Evolutionary conservation across 805 yeast species (phyloP), one percentile per base, ranked within the genome.

Genomic region (Candida tallmaniae): DNA sequence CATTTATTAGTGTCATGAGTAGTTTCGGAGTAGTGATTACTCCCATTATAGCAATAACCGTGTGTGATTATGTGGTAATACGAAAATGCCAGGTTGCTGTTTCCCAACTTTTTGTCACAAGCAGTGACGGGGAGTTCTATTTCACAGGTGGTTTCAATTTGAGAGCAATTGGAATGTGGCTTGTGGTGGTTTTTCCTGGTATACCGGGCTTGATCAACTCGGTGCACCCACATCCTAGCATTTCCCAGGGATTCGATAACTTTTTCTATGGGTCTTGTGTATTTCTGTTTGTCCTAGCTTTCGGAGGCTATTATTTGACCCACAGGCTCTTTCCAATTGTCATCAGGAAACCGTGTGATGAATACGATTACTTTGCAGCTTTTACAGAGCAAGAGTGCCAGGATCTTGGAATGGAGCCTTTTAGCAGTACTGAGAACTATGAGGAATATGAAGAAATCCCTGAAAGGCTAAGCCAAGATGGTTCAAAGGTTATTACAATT

Each of bases 141-240:
- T 65, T 65, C 48, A 27, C 50, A 39, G 41, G 52, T 21, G 78
- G 78, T 7, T 31, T 63, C 41, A 69, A 73, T 47, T 63, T 64
- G 61, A 57, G 70, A 44, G 62, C 65, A 11, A 34, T 64, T 9
- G 31, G 55, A 4, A 54, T 66, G 7, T 70, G 69, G 64, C 27
- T 58, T 4, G 41, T 52, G 4, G 68, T 70, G 21, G 56, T 64
- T 48, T 61, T 66, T 8, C 77, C 76, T 12, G 74, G 74, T 14
- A 37, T 74, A 17, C 79, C 79, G 3, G 79, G 79, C 23, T 52
- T 70, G 40, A 58, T 58, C n/a, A 17, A 29, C 51, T 43, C 60
- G 47, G 65, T 58, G 44, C 46, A 29, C n/a, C 14, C 39, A 2
- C 15, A 27, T 11, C 17, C 25, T 4, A 12, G 27, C 2, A 39